phyloP scores from a whole-genome alignment of 1,284 basidiomycete genomes.

The Marasmius tenuissimus region DNA sequence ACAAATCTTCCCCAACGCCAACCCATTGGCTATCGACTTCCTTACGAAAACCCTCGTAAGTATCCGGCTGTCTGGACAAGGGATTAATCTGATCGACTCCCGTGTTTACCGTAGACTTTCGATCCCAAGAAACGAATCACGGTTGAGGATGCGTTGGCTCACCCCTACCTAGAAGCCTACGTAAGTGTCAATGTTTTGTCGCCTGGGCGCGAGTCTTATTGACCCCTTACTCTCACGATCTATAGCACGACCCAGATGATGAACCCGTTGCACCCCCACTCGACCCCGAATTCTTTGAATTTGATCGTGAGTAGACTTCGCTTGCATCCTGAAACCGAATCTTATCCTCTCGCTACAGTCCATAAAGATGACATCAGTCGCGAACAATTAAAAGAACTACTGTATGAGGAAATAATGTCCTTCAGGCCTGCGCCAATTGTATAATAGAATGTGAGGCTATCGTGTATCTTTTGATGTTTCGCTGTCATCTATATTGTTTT shows the following conservation, averaged over 20 bases:
- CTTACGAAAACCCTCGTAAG: conserved; percentile 85
- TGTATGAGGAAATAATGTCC: conserved; percentile 69
- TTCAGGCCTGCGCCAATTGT: conserved; percentile 70
- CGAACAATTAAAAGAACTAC: conserved; percentile 61
- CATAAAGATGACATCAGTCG: conserved; percentile 93
- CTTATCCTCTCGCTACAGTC: conserved; percentile 41
- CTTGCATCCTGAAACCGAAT: conserved; percentile 4
- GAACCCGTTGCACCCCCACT: conserved; percentile 91
- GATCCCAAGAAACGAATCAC: conserved; percentile 93
- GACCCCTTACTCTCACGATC: not conserved
- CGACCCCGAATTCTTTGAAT: conserved; percentile 91
- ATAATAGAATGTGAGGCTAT: conserved; percentile 21
- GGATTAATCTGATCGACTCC: not conserved
- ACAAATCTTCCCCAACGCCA: conserved; percentile 85
- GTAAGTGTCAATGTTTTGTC: conserved; percentile 41
- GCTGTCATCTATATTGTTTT: too few species aligned
- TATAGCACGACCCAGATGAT: conserved; percentile 86
- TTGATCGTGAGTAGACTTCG: conserved; percentile 67
- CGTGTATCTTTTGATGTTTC: too few species aligned
- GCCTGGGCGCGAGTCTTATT: not conserved
- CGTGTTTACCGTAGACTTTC: conserved; percentile 59
- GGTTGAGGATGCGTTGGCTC: conserved; percentile 87
- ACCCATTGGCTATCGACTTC: conserved; percentile 86
- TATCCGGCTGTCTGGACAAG: conserved; percentile 14
- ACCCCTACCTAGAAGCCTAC: conserved; percentile 91